These are phyloP conservation scores for Penicillium daleae DNA, from an alignment of 495 filamentous ascomycete species.

Conservation along the genomic window DNA sequence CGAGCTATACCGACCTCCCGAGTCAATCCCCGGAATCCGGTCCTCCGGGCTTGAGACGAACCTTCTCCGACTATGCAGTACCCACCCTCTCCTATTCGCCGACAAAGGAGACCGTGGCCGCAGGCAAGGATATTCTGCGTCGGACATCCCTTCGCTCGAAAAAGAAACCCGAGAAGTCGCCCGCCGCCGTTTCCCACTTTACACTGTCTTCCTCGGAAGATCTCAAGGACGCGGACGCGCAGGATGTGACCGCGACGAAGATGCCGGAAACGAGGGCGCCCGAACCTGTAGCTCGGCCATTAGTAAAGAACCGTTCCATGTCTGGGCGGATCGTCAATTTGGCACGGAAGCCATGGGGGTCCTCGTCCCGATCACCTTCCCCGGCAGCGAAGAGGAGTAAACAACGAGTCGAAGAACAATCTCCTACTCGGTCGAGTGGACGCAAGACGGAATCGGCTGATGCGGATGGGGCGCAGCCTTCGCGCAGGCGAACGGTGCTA, in stretches of 20 bases:
- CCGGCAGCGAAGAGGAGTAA: constrained; percentile 50
- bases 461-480: constrained; percentile 30
- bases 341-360: constrained; percentile 70
- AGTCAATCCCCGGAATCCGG: constrained; percentile 31
- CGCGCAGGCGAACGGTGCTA: constrained; percentile 44
- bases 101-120: constrained; percentile 49
- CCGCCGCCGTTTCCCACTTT: constrained; percentile 42
- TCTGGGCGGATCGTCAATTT: constrained; percentile 69
- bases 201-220: constrained; percentile 44
- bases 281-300: constrained; percentile 46
- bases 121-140: constrained; percentile 51
- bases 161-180: constrained; percentile 29
- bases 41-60: constrained; percentile 43
- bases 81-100: constrained; percentile 40
- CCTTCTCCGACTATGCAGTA: constrained; percentile 48
- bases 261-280: constrained; percentile 41
- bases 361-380: constrained; percentile 65
- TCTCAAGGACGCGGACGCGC: constrained; percentile 32
- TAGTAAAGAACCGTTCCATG: constrained; percentile 54
- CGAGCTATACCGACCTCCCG: constrained; percentile 50
- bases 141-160: constrained; percentile 49
- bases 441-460: constrained; percentile 33
- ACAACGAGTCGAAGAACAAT: constrained; percentile 39
- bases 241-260: constrained; percentile 21
- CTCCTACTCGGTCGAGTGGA: constrained; percentile 33